Evolutionary conservation across 2,329 filamentous ascomycete genomes (phyloP).

Genomic region (Scedosporium apiospermum): DNA sequence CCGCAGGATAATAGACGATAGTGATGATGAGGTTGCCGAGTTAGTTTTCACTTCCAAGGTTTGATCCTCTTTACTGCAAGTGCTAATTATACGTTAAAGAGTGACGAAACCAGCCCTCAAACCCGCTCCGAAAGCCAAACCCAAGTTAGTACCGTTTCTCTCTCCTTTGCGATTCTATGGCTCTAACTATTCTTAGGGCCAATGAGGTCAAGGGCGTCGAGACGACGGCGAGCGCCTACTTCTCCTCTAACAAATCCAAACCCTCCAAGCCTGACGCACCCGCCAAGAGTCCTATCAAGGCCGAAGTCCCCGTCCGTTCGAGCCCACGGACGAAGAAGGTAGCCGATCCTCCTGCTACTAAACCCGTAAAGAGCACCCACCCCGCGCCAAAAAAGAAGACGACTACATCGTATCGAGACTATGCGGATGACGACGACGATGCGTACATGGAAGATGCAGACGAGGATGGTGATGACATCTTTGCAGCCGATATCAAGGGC

Average conservation of each 20-base stretch:
- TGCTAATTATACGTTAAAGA: constrained; percentile 17
- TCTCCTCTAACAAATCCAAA: constrained; percentile 38
- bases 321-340: constrained; percentile 41
- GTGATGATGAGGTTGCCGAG: constrained; percentile 54
- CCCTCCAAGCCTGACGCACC: constrained; percentile 25
- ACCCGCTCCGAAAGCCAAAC: constrained; percentile 43
- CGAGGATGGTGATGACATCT: constrained; percentile 70
- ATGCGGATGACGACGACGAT: constrained; percentile 38
- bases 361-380: constrained; percentile 9
- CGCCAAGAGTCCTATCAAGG: constrained; percentile 25
- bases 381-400: constrained; percentile 27
- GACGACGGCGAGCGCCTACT: constrained; percentile 49
- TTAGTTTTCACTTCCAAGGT: constrained; percentile 26
- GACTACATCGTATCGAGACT: constrained; percentile 29
- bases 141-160: constrained; percentile 27
- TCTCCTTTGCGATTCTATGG: constrained; percentile 2
- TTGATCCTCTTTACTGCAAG: neutral
- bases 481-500: constrained; percentile 61
- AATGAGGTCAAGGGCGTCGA: constrained; percentile 36
- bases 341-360: constrained; percentile 18
- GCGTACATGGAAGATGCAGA: constrained; percentile 59
- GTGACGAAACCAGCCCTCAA: constrained; percentile 47
- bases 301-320: constrained; percentile 37
- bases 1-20: constrained; percentile 71
- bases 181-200: constrained; percentile 18